Evolutionary conservation across 495 filamentous ascomycete species (phyloP), one percentile per base, ranked within the genome.

Genomic region (Neurospora sp.): DNA sequence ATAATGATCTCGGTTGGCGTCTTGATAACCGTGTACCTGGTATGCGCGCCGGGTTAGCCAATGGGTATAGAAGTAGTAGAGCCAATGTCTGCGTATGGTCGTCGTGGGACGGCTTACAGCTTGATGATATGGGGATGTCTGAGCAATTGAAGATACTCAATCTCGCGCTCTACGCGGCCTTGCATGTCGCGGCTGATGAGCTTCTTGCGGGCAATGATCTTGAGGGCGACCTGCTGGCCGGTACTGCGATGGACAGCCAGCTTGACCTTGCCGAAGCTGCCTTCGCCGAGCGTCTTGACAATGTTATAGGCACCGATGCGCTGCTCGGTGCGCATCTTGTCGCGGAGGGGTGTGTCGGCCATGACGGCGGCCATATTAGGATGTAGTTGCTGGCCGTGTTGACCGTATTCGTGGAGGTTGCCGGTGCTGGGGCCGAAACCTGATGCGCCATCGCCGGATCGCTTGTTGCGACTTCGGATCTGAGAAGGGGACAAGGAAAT

Each of bases 71-170:
- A 54, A 40, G 66, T 42, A 46, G 7, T 69, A 72, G 62, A 40
- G 70, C 69, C 39, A 39, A 16, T 10, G 70, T 18, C 10, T 10
- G 31, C 40, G 35, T 48, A 69, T 39, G 18, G 37, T 4, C 59
- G 10, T 20, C 12, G 35, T 40, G 23, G 16, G 44, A 27, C 8
- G 2, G 73, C 89, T 79, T 87, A 98, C 93, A 99, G 86, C 83
- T 99, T 99, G 84, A 99, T 99, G 82, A 99, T 99, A 82, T 99
- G 96, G 69, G 96, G 96, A 83, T 99, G 96, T 72, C 96, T 88
- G 44, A 99, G 87, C 74, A 99, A 84, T 84, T 99, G 96, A 71
- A 99, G 88, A 79, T 98, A 99, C 79, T 97, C 94, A 73, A 99
- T 99, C 86, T 99, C 96, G 77, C 96, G 89, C 83, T 98, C 96